Base-by-base conservation (phyloP, 768 basidiomycete genomes). In the Leccinum fibrillosum region DNA sequence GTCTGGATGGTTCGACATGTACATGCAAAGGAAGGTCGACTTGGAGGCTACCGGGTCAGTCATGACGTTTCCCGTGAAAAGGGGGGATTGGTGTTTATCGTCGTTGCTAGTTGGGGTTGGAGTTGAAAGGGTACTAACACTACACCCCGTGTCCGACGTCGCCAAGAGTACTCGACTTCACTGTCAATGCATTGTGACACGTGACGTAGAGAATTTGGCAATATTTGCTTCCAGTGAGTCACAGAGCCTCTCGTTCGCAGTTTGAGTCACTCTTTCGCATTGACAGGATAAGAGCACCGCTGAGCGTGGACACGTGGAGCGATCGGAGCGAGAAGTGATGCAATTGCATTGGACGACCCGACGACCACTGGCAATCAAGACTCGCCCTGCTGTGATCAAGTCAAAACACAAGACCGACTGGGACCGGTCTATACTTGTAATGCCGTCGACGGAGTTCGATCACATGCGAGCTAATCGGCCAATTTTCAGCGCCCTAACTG, bases 1-100 rank as follows among this genome's bases (percentile, higher is more conserved):
- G 67, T 92, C 90, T 0, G 88, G 88, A 65, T 92, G 92, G 60
- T 77, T 84, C 30, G 82, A 86, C 91, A 92, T 93, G 76, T 93
- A 94, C 82, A 85, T 88, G 69, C 83, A 82, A 45, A 93, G 78
- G 69, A 91, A 94, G 1, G 75, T 77, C 19, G 90, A 90, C 64
- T 87, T 89, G 11, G 84, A 83, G 12, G 87, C 86, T 0, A 92
- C 89, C 9, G 89, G 82, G 67, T 92, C 90, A 7, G 82, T 63
- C 86, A 87, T 86, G 59, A 37, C 23, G 45, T 13, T 35, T 25
- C 21, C 35, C 28, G 52, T 34, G 15, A n/a, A 42, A 34, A 28
- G 4, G 4, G 23, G 13, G 15, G 12, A 23, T 25, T 17, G 11
- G 19, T 47, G 15, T 23, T 15, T 11, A 17, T n/a, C 13, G 5